These are phyloP conservation scores for Handroanthus guayacan DNA, from an alignment of 257 asterid genomes.

Conservation along the genomic window DNA sequence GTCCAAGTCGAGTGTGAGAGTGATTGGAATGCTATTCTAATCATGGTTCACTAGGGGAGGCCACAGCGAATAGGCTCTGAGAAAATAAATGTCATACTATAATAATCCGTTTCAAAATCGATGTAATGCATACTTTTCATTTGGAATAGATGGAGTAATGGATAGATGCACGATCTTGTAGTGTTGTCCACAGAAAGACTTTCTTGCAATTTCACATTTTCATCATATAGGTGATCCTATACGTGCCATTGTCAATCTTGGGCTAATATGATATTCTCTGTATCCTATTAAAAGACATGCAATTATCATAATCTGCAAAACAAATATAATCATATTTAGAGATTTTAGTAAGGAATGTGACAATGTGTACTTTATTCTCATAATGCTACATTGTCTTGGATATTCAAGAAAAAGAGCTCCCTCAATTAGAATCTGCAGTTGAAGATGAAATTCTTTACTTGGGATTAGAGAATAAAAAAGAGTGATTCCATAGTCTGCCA, in stretches of 20 bases:
- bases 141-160: too few species aligned
- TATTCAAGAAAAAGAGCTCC: slow-evolving; percentile 19
- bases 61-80: too few species aligned
- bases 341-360: not conserved
- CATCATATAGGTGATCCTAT: not conserved
- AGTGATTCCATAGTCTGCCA: slow-evolving; percentile 33
- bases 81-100: too few species aligned
- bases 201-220: too few species aligned
- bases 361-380: not conserved
- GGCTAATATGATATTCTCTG: not conserved
- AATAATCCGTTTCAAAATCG: too few species aligned
- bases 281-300: not conserved
- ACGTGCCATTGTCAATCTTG: not conserved
- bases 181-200: too few species aligned
- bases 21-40: too few species aligned
- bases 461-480: slow-evolving; percentile 41
- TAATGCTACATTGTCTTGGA: not conserved
- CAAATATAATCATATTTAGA: too few species aligned
- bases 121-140: too few species aligned
- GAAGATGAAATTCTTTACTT: slow-evolving; percentile 47
- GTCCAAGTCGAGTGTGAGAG: too few species aligned
- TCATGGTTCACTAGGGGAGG: too few species aligned
- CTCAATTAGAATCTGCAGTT: slow-evolving; percentile 1
- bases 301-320: not conserved
- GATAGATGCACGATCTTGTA: too few species aligned